These are phyloP conservation scores for Gossypium gossypioides DNA, from an alignment of 441 rosid genomes.

Conservation along the genomic window DNA sequence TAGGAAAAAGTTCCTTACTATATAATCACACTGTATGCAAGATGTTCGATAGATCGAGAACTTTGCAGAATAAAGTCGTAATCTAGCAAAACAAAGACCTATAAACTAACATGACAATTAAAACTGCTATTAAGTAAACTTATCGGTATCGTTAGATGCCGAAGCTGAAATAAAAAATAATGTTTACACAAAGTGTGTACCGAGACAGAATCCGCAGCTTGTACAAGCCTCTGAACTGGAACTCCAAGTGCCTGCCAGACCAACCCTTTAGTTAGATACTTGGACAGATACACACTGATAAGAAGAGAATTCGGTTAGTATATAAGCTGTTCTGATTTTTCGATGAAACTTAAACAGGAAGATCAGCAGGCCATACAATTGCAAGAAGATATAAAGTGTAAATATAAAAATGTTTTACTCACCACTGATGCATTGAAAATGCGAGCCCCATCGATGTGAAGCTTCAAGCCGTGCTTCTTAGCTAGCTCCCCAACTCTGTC, in stretches of 20 bases:
- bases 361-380: not conserved
- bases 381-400: not conserved
- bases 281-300: not conserved
- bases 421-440: constrained; percentile 80
- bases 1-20: not conserved
- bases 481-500: constrained; percentile 73
- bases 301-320: not conserved
- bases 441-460: constrained; percentile 92
- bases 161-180: not conserved
- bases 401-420: constrained; percentile 24
- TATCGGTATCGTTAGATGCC: not conserved
- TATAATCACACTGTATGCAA: not conserved
- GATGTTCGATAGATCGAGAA: not conserved
- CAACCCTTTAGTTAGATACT: constrained; percentile 15
- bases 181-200: constrained; percentile 24
- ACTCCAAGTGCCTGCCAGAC: constrained; percentile 67
- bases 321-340: not conserved
- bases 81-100: not conserved
- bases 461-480: constrained; percentile 70
- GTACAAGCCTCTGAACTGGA: constrained; percentile 66
- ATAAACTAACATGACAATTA: not conserved
- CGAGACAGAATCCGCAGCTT: constrained; percentile 81
- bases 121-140: not conserved
- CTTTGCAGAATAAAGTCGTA: not conserved
- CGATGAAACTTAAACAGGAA: not conserved